Conservation (phyloP, 169 alveolate species). For the Plasmodium yoelii region DNA sequence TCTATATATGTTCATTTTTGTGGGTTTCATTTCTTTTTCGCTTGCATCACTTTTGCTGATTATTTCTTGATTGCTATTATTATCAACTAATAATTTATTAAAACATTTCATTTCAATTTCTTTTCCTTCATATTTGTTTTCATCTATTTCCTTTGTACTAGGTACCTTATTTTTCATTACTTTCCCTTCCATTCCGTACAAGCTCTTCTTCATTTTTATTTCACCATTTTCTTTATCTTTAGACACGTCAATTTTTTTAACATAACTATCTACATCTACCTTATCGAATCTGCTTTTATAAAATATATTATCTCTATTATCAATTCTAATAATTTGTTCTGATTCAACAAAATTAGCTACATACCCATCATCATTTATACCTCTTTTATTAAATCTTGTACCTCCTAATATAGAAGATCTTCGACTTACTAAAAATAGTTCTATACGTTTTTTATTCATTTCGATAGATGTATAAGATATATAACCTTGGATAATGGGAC, state of each 20-base stretch:
- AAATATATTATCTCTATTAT: constrained; percentile 72
- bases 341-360: constrained; percentile 97
- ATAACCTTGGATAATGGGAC: constrained; percentile 84
- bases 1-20: background rate
- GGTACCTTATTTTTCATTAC: background rate
- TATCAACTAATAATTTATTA: background rate
- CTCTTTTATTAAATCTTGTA: constrained; percentile 95
- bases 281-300: constrained; percentile 82
- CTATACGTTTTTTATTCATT: constrained; percentile 77
- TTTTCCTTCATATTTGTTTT: background rate
- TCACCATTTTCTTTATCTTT: background rate
- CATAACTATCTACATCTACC: background rate
- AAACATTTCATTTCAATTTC: background rate
- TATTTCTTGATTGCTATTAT: background rate
- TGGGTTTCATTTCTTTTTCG: too few species aligned
- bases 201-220: background rate
- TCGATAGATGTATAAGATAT: constrained; percentile 78
- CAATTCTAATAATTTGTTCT: constrained; percentile 91
- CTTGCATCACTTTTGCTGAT: too few species aligned
- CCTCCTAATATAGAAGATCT: constrained; percentile 96
- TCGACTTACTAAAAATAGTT: constrained; percentile 90
- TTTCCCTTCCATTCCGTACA: background rate
- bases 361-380: constrained; percentile 92
- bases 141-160: background rate
- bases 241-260: background rate